A percentile compares a stretch with the other conserved stretches of the same genome.
phyloP scores from a whole-genome alignment of 257 asterid species.

The Solanum megistacrolobum region DNA sequence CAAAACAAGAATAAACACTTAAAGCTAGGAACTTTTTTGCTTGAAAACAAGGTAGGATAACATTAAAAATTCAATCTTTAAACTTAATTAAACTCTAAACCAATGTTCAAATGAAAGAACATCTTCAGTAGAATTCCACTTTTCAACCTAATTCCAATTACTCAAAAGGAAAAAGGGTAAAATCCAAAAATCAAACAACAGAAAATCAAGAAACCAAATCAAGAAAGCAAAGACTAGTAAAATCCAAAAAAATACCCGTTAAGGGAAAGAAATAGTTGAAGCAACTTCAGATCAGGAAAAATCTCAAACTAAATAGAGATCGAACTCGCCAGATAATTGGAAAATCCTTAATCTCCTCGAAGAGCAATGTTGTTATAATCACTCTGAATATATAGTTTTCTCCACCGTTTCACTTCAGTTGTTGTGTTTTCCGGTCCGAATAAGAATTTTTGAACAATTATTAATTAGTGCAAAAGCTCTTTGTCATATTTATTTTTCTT shows the following conservation, averaged over 20 bases:
- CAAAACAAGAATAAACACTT: not conserved
- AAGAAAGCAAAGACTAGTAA: not conserved
- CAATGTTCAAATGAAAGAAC: not conserved
- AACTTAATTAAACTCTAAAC: not conserved
- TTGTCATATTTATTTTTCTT: not conserved
- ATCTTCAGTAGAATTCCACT: not conserved
- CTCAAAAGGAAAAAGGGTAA: not conserved
- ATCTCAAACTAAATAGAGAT: not conserved
- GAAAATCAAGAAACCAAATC: not conserved
- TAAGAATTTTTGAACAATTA: not conserved
- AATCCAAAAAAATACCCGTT: not conserved
- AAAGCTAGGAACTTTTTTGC: not conserved
- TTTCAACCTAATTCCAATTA: not conserved
- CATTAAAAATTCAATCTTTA: not conserved
- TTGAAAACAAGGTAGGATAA: not conserved
- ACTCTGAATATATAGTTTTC: not conserved
- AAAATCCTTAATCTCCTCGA: not conserved
- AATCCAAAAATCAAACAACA: not conserved
- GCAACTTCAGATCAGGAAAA: not conserved
- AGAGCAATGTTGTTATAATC: not conserved
- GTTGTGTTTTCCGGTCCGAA: not conserved
- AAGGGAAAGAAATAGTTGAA: not conserved
- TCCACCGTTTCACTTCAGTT: not conserved
- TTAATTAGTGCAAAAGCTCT: not conserved
- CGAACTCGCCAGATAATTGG: not conserved